A percentile compares a stretch with the other conserved stretches of the same genome.
phyloP scores from a whole-genome alignment of 768 basidiomycete species.

The Mycena maculata region DNA sequence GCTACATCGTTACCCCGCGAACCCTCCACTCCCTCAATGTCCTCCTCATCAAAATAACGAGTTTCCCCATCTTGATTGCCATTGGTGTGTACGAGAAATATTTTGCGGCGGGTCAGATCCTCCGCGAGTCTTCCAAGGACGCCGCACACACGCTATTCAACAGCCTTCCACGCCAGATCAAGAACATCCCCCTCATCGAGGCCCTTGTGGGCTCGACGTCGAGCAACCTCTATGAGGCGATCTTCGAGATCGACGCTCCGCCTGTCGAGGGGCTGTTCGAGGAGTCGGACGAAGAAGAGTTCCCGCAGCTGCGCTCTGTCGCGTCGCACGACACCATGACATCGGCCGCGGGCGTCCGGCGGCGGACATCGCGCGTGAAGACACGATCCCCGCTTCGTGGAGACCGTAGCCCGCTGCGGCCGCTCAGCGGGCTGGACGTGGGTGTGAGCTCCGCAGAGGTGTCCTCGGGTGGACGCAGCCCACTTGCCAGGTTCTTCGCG shows the following conservation, averaged over 20 bases:
- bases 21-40: constrained; percentile 88
- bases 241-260: constrained; percentile 76
- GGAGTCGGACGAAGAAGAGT: constrained; percentile 61
- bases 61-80: constrained; percentile 79
- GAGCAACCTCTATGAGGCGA: constrained; percentile 78
- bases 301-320: constrained; percentile 51
- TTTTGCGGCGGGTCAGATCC: constrained; percentile 60
- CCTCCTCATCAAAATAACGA: constrained; percentile 85
- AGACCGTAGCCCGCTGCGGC: constrained; percentile 32
- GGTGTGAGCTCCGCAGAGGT: constrained; percentile 37
- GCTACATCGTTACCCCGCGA: constrained; percentile 79
- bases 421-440: constrained; percentile 34
- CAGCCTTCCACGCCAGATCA: too few species aligned
- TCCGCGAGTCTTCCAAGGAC: constrained; percentile 64
- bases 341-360: constrained; percentile 24
- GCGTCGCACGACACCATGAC: constrained; percentile 52
- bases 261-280: constrained; percentile 63
- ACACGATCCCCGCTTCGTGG: constrained; percentile 31
- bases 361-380: constrained; percentile 37
- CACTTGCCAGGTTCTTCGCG: constrained; percentile 63
- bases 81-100: constrained; percentile 87
- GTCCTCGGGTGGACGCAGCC: constrained; percentile 51
- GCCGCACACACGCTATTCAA: constrained; percentile 69
- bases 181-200: constrained; percentile 60
- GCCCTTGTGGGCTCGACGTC: constrained; percentile 78